These are phyloP conservation scores for Monosporascus sp. DNA, from an alignment of 2,329 filamentous ascomycete genomes.

Conservation along the genomic window DNA sequence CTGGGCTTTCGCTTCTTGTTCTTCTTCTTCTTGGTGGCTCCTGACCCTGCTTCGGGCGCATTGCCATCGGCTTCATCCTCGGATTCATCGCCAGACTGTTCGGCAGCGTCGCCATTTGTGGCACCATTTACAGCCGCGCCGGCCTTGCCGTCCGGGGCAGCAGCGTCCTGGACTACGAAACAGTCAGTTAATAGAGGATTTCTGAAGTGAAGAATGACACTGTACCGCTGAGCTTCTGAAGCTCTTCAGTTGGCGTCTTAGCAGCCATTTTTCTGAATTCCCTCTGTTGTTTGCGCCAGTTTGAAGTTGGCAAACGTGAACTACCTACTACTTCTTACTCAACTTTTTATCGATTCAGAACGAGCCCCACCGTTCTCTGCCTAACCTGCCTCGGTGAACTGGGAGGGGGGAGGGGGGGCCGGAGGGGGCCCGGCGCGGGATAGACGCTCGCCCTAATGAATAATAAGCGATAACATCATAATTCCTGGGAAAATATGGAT, in stretches of 20 bases:
- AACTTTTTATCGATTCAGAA: too few species aligned
- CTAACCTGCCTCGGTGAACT: too few species aligned
- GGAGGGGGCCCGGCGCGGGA: too few species aligned
- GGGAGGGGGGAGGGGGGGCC: too few species aligned
- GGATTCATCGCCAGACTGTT: conserved; percentile 44
- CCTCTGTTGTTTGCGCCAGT: not conserved
- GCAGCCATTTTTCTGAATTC: conserved; percentile 32
- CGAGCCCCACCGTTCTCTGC: too few species aligned
- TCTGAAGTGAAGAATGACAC: too few species aligned
- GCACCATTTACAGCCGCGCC: conserved; percentile 27
- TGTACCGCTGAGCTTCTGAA: conserved; percentile 34
- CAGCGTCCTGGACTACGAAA: conserved; percentile 32
- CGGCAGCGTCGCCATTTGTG: conserved; percentile 32
- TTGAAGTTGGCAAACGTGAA: too few species aligned
- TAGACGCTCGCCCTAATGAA: too few species aligned
- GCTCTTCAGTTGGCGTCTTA: conserved; percentile 33
- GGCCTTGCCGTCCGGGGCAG: conserved; percentile 34
- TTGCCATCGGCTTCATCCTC: conserved; percentile 46
- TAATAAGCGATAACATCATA: too few species aligned
- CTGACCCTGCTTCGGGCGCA: conserved; percentile 29
- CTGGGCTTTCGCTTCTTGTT: conserved; percentile 77
- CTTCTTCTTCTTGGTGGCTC: conserved; percentile 59
- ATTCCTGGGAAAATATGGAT: too few species aligned
- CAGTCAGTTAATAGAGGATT: conserved; percentile 1
- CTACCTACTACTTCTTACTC: too few species aligned